A percentile compares a stretch with the other conserved stretches of the same genome.
These are phyloP conservation scores for Colletotrichum limetticola DNA, from an alignment of 2,329 filamentous ascomycete species.

Conservation along the genomic window DNA sequence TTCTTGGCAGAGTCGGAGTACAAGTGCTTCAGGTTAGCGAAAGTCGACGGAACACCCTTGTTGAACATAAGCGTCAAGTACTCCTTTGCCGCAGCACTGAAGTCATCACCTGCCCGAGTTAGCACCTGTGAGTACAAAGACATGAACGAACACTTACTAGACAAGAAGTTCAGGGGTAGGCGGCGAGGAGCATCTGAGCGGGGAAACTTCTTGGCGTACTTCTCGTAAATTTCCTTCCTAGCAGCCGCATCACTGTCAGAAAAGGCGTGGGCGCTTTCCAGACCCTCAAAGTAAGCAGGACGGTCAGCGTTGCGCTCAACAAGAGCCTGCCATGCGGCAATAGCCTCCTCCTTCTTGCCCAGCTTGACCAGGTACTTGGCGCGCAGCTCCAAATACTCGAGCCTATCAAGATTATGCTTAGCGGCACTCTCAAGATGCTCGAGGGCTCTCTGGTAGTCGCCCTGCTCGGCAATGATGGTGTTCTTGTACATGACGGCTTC, in stretches of 20 bases:
- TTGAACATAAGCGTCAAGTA: constrained; percentile 89
- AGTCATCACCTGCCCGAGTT: constrained; percentile 72
- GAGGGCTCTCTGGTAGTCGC: constrained; percentile 83
- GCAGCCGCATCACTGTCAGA: constrained; percentile 67
- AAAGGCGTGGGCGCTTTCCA: constrained; percentile 61
- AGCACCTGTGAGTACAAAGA: constrained; percentile 26
- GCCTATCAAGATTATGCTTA: constrained; percentile 83
- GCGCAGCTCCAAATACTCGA: constrained; percentile 85
- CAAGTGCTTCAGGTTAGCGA: constrained; percentile 94
- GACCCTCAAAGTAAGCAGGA: constrained; percentile 83
- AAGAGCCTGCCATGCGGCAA: constrained; percentile 81
- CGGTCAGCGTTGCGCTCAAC: constrained; percentile 91
- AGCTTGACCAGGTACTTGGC: constrained; percentile 87
- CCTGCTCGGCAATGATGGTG: constrained; percentile 88
- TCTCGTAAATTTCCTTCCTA: constrained; percentile 76
- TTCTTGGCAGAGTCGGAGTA: constrained; percentile 85
- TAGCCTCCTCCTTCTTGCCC: constrained; percentile 81
- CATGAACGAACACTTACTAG: constrained; percentile 59
- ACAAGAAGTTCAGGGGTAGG: constrained; percentile 89
- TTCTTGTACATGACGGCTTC: constrained; percentile 97
- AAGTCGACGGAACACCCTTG: constrained; percentile 94
- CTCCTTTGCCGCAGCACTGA: constrained; percentile 78
- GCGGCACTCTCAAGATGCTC: constrained; percentile 84
- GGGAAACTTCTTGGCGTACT: constrained; percentile 83
- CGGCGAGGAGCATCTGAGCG: constrained; percentile 87